Conservation (phyloP, 805 yeast genomes). For the Teunomyces barrocoloradensis region DNA sequence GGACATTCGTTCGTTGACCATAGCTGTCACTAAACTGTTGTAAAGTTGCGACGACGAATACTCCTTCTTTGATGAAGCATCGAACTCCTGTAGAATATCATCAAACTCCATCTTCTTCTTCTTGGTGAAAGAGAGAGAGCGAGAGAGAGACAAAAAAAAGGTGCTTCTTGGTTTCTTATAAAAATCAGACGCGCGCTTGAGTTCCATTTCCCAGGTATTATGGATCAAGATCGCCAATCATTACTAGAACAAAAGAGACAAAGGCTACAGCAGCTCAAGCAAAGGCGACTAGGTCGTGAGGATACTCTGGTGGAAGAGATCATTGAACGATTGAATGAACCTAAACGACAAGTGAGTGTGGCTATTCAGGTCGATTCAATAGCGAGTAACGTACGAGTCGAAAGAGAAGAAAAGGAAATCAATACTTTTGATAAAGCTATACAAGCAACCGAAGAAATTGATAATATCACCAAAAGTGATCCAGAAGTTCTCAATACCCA, state of each 20-base stretch:
- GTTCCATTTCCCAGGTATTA: constrained; percentile 5
- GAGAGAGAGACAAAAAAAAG: too few species aligned
- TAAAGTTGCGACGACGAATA: constrained; percentile 7
- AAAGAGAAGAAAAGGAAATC: constrained; percentile 7
- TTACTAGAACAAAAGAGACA: constrained; percentile 40
- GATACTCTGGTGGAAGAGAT: constrained; percentile 12
- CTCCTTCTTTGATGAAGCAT: constrained; percentile 18
- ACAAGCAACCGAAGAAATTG: constrained; percentile 15
- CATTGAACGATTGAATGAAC: constrained; percentile 10
- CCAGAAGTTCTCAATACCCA: not conserved
- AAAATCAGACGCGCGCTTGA: not conserved
- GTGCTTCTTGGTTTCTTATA: not conserved
- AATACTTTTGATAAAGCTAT: constrained; percentile 21
- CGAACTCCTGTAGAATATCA: constrained; percentile 68
- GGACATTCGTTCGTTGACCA: constrained; percentile 82
- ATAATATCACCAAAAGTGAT: constrained; percentile 15
- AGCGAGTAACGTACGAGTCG: not conserved
- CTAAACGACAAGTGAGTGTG: constrained; percentile 17
- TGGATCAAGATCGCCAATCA: constrained; percentile 32
- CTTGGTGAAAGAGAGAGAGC: not conserved
- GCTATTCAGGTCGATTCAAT: constrained; percentile 28
- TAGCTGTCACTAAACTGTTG: constrained; percentile 51
- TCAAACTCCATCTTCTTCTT: constrained; percentile 52
- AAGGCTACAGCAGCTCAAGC: constrained; percentile 28
- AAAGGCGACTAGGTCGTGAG: constrained; percentile 17